These are phyloP conservation scores for Triangularia setosa DNA, from an alignment of 2,329 filamentous ascomycete genomes.

Conservation along the genomic window DNA sequence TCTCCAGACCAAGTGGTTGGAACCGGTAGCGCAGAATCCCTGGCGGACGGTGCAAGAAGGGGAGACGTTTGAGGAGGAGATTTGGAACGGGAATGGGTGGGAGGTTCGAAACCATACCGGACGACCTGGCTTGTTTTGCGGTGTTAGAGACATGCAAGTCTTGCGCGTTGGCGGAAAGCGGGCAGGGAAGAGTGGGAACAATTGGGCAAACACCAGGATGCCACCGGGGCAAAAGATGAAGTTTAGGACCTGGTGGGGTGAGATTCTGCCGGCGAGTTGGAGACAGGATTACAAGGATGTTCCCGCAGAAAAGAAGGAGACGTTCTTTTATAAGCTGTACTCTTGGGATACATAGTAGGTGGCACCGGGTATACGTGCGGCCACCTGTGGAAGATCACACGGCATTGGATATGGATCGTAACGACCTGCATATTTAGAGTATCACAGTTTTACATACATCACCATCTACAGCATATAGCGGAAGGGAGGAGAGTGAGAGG, in stretches of 20 bases:
- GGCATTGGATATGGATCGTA: background rate
- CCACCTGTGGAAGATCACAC: background rate
- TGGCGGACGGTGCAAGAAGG: constrained; percentile 58
- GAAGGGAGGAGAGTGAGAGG: background rate
- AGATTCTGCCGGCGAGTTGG: constrained; percentile 17
- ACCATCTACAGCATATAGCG: background rate
- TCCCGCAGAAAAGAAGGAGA: background rate
- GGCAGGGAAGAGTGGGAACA: constrained; percentile 30
- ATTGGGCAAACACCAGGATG: constrained; percentile 35
- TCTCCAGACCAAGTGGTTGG: constrained; percentile 49
- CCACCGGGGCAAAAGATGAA: constrained; percentile 33
- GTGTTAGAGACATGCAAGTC: constrained; percentile 46
- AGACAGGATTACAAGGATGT: constrained; percentile 5
- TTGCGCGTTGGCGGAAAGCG: constrained; percentile 28
- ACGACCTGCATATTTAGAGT: background rate
- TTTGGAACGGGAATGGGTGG: constrained; percentile 45
- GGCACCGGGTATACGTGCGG: background rate
- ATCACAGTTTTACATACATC: background rate
- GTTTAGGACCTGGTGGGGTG: constrained; percentile 29
- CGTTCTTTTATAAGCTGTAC: constrained; percentile 8
- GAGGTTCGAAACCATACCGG: constrained; percentile 41
- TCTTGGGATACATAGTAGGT: background rate
- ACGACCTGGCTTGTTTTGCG: constrained; percentile 53
- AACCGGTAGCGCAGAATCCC: constrained; percentile 57
- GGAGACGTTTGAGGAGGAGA: constrained; percentile 46